These are phyloP conservation scores for Alloteropsis semialata DNA, from an alignment of 176 grass and related monocot species.

Conservation along the genomic window DNA sequence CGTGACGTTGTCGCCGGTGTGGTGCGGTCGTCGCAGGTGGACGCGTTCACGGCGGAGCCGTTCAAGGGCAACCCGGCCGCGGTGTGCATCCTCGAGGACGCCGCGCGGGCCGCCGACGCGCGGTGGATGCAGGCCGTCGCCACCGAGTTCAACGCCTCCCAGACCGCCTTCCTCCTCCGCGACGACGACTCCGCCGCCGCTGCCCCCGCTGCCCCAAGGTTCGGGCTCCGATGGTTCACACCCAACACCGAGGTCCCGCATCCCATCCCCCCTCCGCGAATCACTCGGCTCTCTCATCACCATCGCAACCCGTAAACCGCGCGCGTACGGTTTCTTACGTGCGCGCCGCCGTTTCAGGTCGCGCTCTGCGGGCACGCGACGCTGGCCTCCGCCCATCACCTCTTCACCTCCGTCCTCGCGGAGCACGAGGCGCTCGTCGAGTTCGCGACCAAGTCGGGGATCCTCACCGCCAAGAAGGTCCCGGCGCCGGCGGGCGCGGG, in stretches of 20 bases:
- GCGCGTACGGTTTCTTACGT: too few relatives aligned
- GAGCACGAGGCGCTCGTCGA: conserved; percentile 36
- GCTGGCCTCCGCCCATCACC: conserved; percentile 66
- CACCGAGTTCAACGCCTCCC: conserved; percentile 70
- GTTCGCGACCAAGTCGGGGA: conserved; percentile 62
- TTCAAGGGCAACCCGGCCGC: conserved; percentile 85
- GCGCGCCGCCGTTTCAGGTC: conserved; percentile 14
- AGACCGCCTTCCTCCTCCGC: conserved; percentile 52
- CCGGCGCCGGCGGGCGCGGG: not conserved
- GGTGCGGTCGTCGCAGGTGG: conserved; percentile 57
- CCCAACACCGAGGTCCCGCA: conserved; percentile 49
- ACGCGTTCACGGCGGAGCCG: conserved; percentile 50
- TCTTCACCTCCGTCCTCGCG: conserved; percentile 43
- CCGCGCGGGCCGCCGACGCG: conserved; percentile 14
- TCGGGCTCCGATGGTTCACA: conserved; percentile 77
- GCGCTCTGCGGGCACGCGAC: conserved; percentile 51
- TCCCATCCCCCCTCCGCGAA: not conserved
- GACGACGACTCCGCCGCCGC: not conserved
- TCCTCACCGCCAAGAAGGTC: conserved; percentile 54
- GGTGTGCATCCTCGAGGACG: conserved; percentile 56
- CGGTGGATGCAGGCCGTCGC: conserved; percentile 77
- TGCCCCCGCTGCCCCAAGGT: conserved; percentile 28
- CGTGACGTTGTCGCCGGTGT: not conserved
- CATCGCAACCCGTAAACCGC: too few relatives aligned
- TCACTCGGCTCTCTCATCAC: not conserved